Base-by-base conservation (phyloP, 495 filamentous ascomycete species). In the Aspergillus cristatus region DNA sequence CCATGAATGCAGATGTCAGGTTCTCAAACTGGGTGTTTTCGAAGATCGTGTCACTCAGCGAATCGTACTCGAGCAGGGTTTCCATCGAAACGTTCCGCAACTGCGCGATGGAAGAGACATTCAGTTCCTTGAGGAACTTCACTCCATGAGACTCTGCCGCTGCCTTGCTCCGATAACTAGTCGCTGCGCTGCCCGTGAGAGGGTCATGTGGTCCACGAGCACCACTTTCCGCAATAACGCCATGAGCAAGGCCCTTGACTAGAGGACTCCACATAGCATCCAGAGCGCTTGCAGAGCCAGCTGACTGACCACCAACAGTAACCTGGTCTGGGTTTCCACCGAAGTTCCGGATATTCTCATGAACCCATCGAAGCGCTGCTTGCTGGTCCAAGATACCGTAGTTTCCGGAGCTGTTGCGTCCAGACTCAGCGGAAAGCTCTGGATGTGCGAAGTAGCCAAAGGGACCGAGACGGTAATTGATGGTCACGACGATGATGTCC, bases 251-350 rank as follows among this genome's bases (percentile, higher is more conserved):
- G 3, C 34, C 37, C 14, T 33, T 41, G 5, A 17, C 33, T 7
- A 49, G 38, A 22, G 37, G 37, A 18, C 46, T 49, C 16, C 32
- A 45, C 41, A 49, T 41, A 3, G 32, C 34, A 16, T 45, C 38
- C 30, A 42, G 32, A 3, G 42, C 63, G 14, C 55, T 62, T 15
- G 70, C 68, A 24, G 56, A 72, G n/a, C 73, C 69, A 6, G 72
- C 72, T 11, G 60, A 68, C 18, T 65, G 58, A 14, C 65, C 68
- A 46, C 63, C 60, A 3, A 66, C 53, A 0, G 60, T 69, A 13
- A 68, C 61, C 6, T 60, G 50, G 15, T 41, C 45, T 28, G 62
- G 52, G 45, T 68, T 59, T 6, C 68, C 68, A 13, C 65, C 67
- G 17, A 71, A 58, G 7, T 67, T 43, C 24, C 41, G 47, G 35